Base-by-base conservation (phyloP, 1,284 basidiomycete species). In the Inonotus obliquus region DNA sequence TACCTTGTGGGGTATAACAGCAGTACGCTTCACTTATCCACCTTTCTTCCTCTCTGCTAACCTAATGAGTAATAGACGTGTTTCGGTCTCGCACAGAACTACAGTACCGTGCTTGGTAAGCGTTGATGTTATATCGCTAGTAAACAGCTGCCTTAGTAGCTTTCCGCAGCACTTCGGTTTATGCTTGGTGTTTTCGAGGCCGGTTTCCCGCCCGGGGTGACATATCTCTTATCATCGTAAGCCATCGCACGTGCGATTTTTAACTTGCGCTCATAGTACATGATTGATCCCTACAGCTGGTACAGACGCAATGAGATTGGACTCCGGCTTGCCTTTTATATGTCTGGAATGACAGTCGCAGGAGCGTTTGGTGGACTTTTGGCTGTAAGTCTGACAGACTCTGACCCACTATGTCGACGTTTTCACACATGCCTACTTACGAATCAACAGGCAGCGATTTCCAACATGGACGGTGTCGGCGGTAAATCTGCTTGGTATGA, bases 111-210 rank as follows among this genome's bases (percentile, higher is more conserved):
- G 4, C 76, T 88, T 65, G 83, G 85, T 86, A 39, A 39, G 17
- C n/a, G n/a, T 55, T 71, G 51, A 17, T 37, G 21, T 32, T 59
- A 41, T 47, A 39, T 10, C n/a, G 13, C 38, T 11, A 13, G 11
- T n/a, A 2, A 11, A 11, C n/a, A n/a, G 13, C 11, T 39, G 4
- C 21, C 13, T 13, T 39, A n/a, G 21, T 51, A 41, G 19, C 10
- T 25, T 6, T 54, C 32, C 53, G 49, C 57, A 17, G 7, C n/a
- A 14, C 21, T 84, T 79, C 76, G 86, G 52, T 85, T 82, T 80
- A 75, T 87, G 72, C 75, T 89, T 56, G 87, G 87, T 23, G 75
- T 80, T 65, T 85, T 87, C 65, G 87, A 90, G 72, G 86, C 85
- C n/a, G 87, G 87, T 7, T 72, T 89, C 17, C 84, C 84, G 74